Conservation (phyloP, 1,284 basidiomycete species). For the Trichosporon ovoides region DNA sequence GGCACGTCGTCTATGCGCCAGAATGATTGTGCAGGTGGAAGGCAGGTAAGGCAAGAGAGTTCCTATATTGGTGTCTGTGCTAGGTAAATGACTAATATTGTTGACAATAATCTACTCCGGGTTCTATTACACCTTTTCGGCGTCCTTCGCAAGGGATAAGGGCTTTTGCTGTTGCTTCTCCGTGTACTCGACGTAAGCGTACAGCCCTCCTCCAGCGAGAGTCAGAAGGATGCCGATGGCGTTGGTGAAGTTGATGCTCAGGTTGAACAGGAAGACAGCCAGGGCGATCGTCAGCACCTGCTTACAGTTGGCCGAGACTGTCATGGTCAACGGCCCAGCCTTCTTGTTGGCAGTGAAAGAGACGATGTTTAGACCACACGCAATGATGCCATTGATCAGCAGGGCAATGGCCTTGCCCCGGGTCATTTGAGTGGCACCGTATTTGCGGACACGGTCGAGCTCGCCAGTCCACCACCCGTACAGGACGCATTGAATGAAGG, state of each 20-base stretch:
- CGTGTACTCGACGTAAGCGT: constrained; percentile 65
- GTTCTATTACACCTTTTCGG: constrained; percentile 5
- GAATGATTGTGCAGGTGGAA: background rate
- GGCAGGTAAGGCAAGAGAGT: background rate
- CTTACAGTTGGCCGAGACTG: constrained; percentile 59
- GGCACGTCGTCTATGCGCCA: background rate
- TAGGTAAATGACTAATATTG: constrained; percentile 3
- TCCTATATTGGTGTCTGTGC: background rate
- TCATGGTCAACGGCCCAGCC: constrained; percentile 58
- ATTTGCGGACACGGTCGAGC: constrained; percentile 59
- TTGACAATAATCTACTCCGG: background rate
- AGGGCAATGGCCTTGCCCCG: constrained; percentile 56
- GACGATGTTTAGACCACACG: constrained; percentile 84
- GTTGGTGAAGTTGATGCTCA: constrained; percentile 72
- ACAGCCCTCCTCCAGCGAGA: constrained; percentile 73
- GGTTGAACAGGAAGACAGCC: constrained; percentile 74
- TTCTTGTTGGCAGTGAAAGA: constrained; percentile 87
- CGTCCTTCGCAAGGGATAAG: background rate
- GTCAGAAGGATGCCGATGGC: constrained; percentile 74
- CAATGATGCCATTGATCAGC: constrained; percentile 71
- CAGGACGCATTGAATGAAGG: constrained; percentile 75
- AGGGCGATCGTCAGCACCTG: constrained; percentile 86
- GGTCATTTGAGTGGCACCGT: constrained; percentile 56
- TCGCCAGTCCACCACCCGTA: constrained; percentile 75
- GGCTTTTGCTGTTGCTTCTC: constrained; percentile 52